Conservation (phyloP, 805 yeast genomes). For the Kluyveromyces nonfermentans region DNA sequence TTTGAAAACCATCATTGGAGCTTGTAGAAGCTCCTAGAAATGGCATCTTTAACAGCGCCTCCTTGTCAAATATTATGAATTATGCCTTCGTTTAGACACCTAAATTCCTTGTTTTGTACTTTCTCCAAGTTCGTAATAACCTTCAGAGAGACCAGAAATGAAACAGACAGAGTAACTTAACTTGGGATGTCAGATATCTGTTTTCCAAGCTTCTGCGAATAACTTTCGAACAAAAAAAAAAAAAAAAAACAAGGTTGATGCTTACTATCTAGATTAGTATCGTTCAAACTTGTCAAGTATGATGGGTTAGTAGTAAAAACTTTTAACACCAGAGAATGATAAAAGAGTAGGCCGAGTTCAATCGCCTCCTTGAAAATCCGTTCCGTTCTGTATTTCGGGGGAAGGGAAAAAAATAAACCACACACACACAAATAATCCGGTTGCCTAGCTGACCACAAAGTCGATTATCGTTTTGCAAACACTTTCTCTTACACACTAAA, state of each 20-base stretch:
- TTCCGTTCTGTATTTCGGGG: background rate
- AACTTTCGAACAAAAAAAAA: background rate
- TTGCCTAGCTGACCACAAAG: background rate
- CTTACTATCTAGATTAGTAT: too few relatives aligned
- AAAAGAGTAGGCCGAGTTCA: background rate
- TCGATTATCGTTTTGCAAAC: background rate
- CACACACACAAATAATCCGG: too few relatives aligned
- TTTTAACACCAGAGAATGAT: too few relatives aligned
- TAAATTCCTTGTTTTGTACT: too few relatives aligned
- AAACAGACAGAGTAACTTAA: background rate
- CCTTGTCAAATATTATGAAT: too few relatives aligned
- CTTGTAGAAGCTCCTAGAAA: conserved; percentile 25
- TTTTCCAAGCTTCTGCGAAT: background rate
- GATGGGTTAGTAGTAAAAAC: too few relatives aligned
- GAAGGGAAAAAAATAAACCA: too few relatives aligned
- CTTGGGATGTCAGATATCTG: background rate
- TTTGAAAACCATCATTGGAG: conserved; percentile 18
- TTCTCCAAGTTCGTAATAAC: too few relatives aligned
- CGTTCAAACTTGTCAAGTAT: too few relatives aligned
- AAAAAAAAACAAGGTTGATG: too few relatives aligned
- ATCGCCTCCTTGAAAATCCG: background rate
- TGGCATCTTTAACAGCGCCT: conserved; percentile 17
- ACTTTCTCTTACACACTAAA: background rate
- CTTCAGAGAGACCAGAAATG: background rate
- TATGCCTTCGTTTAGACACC: too few relatives aligned